A percentile compares a stretch with the other conserved stretches of the same genome.
phyloP scores from a whole-genome alignment of 306 rosid species.

The Betula pendula region DNA sequence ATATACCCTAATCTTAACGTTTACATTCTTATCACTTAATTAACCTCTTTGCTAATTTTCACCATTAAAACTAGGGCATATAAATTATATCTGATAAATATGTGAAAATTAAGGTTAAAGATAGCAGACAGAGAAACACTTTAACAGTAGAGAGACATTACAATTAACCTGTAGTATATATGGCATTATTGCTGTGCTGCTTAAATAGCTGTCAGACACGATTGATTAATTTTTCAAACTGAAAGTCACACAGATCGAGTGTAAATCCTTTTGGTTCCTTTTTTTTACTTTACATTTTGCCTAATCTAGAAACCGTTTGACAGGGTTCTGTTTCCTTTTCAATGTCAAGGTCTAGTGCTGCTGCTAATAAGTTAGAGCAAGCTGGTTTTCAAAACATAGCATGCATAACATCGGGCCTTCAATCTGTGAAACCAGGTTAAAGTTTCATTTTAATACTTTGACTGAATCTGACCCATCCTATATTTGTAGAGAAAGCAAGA shows the following conservation, averaged over 20 bases:
- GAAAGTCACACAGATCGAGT: no score
- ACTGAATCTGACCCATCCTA: not conserved
- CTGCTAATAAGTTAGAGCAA: slow-evolving; percentile 68
- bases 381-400: slow-evolving; percentile 80
- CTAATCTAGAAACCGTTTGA: slow-evolving; percentile 24
- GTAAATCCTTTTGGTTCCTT: not conserved
- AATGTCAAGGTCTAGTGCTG: slow-evolving; percentile 76
- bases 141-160: no score
- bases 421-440: slow-evolving; percentile 75
- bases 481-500: not conserved
- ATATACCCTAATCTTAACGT: no score
- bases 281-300: not conserved
- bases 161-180: not conserved
- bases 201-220: not conserved
- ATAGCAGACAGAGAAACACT: no score
- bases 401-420: slow-evolving; percentile 87
- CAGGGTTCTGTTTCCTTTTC: slow-evolving; percentile 33
- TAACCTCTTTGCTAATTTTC: no score
- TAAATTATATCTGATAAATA: no score
- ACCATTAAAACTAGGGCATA: no score
- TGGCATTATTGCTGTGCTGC: not conserved
- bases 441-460: not conserved
- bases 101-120: no score
- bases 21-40: no score
- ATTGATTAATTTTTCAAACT: no score